Evolutionary conservation across 139 green algal genomes (phyloP).

Genomic region (Haematococcus sp.): DNA sequence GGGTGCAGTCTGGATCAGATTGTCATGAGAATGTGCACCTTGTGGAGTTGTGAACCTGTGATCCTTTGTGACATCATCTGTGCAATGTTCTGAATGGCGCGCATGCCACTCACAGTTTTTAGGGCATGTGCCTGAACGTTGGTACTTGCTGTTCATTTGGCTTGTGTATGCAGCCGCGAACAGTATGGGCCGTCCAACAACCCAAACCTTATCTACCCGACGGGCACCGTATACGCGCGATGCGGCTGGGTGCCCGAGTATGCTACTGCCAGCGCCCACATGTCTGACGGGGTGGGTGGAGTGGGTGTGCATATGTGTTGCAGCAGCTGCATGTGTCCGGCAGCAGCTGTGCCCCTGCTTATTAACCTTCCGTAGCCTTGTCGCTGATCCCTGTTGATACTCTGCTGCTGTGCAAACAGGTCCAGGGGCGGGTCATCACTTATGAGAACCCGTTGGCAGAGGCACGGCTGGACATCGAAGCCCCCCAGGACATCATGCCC

Average conservation of each 20-base stretch:
- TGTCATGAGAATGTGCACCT: too few relatives aligned
- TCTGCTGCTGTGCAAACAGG: neutral
- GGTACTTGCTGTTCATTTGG: too few relatives aligned
- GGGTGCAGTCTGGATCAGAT: too few relatives aligned
- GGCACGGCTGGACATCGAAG: neutral
- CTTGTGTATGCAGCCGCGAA: neutral
- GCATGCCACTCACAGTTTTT: too few relatives aligned
- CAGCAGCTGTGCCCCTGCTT: too few relatives aligned
- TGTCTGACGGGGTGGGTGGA: conserved; percentile 8
- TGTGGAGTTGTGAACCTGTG: too few relatives aligned
- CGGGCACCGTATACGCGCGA: conserved; percentile 43
- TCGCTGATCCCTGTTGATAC: neutral
- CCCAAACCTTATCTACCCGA: conserved; percentile 35
- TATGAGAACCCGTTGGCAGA: conserved; percentile 39
- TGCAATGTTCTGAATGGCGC: too few relatives aligned
- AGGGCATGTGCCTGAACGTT: too few relatives aligned
- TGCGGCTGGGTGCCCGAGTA: conserved; percentile 51
- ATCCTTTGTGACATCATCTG: too few relatives aligned
- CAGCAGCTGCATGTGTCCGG: too few relatives aligned
- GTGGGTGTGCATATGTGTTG: too few relatives aligned
- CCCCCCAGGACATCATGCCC: conserved; percentile 38
- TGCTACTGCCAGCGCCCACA: neutral
- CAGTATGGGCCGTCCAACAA: neutral
- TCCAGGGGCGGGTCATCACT: conserved; percentile 4
- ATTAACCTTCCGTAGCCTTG: too few relatives aligned